Base-by-base conservation (phyloP, 345 rosid species). In the Cochlearia excelsa region DNA sequence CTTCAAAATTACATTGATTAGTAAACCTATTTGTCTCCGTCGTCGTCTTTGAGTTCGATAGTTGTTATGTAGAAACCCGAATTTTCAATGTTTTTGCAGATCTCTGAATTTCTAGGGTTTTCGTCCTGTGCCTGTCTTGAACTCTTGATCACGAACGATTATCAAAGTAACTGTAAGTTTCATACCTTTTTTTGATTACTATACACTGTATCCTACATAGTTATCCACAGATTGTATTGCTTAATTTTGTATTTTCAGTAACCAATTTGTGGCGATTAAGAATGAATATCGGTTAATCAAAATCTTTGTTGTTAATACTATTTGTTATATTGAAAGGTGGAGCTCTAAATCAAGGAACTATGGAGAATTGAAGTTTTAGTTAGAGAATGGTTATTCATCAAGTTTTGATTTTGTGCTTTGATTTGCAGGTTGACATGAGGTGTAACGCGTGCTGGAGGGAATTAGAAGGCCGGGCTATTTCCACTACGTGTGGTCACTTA, bases 371-470 rank as follows among this genome's bases (percentile, higher is more conserved):
- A 10, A 67, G 38, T 51, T 28, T 51, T 9, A 46, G 3, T 9
- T 39, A 49, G 23, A 39, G 56, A 4, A 40, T 46, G 46, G 34
- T 61, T 47, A 45, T 56, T 48, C 29, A 28, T 43, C 59, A 51
- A 16, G 42, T 26, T 52, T 16, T 16, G 23, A 16, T 16, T 16
- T 16, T 16, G 23, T 16, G 23, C 23, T 16, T 16, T 38, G 27
- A 54, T 47, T 61, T 35, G 54, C 61, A 65, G 70, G 72, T 59
- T 72, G 74, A 78, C 54, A 93, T 93, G 99, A 87, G 85, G 80
- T 93, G 99, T 88, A 89, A 89, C 28, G 87, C 88, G 0, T 93
- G 99, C 69, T 90, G 99, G 99, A 86, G 85, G 61, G 97, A 93
- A 65, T 66, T 93, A 75, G 96, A 89, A 70, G 96, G 95, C 54